Evolutionary conservation across 129 eudicot species (phyloP).

Genomic region (Apium graveolens): DNA sequence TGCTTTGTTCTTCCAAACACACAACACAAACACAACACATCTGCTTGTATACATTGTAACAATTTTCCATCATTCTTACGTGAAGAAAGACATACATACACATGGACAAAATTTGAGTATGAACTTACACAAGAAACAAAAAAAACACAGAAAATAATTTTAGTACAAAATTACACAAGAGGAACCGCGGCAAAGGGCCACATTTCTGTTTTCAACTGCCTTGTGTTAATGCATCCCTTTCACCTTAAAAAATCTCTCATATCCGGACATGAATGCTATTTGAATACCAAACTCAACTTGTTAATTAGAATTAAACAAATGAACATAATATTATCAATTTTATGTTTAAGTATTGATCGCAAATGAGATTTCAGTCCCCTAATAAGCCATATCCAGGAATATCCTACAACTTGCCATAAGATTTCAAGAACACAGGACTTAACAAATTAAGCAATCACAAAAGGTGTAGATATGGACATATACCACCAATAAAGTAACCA

Average conservation of each 20-base stretch:
- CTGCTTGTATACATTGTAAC: no score
- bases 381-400: neutral
- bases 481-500: constrained; percentile 18
- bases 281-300: no score
- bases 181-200: neutral
- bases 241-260: neutral
- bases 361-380: neutral
- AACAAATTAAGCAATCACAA: neutral
- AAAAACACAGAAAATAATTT: no score
- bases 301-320: no score
- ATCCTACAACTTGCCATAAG: neutral
- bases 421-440: neutral
- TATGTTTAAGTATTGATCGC: neutral
- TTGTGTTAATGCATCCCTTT: neutral
- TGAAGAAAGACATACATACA: no score
- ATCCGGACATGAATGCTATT: neutral
- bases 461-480: constrained; percentile 15
- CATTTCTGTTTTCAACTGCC: neutral
- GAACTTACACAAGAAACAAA: no score
- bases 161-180: neutral
- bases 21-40: no score
- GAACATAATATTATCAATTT: neutral
- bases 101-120: no score
- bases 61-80: no score
- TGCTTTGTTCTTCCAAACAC: no score